Conservation (phyloP, 106 monocot genomes). For the Platanthera zijinensis region DNA sequence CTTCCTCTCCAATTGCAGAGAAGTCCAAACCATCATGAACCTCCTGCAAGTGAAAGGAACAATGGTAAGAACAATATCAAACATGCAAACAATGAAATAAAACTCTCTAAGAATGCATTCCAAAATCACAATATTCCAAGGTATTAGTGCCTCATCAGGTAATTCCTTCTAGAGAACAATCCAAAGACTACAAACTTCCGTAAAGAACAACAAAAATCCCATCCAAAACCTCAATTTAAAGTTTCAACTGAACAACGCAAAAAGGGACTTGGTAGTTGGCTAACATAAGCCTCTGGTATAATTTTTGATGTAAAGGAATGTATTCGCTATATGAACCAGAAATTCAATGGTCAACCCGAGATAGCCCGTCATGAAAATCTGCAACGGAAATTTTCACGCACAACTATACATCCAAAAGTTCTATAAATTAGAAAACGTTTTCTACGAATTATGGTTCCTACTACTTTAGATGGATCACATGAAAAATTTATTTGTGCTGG, state of each 20-base stretch:
- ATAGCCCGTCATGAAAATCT: too few relatives aligned
- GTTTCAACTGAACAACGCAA: neutral
- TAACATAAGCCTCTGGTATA: too few relatives aligned
- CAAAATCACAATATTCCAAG: neutral
- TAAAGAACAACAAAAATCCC: neutral
- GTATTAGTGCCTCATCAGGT: neutral
- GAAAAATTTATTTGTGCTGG: too few relatives aligned
- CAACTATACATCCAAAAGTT: too few relatives aligned
- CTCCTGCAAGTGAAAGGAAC: conserved; percentile 41
- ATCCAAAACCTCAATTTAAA: neutral
- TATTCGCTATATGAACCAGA: too few relatives aligned
- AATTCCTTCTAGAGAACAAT: neutral
- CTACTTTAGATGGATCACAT: too few relatives aligned
- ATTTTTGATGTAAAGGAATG: too few relatives aligned
- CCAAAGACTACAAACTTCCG: neutral
- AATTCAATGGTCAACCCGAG: too few relatives aligned
- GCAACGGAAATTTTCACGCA: too few relatives aligned
- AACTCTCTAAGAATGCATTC: neutral
- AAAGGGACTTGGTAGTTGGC: too few relatives aligned
- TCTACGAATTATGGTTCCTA: too few relatives aligned
- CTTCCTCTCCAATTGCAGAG: conserved; percentile 26
- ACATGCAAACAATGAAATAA: neutral
- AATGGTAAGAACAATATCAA: neutral
- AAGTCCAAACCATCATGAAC: conserved; percentile 84
- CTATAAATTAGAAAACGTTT: too few relatives aligned